Conservation (phyloP, 2,329 filamentous ascomycete species). For the Dactylella cylindrospora region DNA sequence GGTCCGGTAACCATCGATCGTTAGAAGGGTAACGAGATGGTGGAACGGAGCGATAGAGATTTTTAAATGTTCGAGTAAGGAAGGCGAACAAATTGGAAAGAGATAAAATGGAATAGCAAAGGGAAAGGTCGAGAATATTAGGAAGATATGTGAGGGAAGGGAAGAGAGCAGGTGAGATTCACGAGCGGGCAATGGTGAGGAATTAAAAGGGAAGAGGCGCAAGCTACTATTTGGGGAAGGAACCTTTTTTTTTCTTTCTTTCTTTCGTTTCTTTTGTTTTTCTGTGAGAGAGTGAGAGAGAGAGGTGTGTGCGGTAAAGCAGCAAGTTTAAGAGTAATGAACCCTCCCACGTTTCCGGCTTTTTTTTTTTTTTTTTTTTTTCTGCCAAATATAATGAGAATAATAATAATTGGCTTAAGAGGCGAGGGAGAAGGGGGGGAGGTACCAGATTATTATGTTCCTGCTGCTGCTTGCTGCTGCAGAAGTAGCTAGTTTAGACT, state of each 20-base stretch:
- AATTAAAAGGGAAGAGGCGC: constrained; percentile 45
- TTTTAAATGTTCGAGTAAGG: constrained; percentile 42
- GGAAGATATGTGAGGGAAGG: constrained; percentile 19
- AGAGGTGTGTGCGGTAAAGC: constrained; percentile 9
- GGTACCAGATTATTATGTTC: constrained; percentile 1
- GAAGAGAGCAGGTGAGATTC: constrained; percentile 42
- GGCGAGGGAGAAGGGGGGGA: neutral
- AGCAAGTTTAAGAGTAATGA: constrained; percentile 16
- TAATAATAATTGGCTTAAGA: neutral
- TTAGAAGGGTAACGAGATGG: constrained; percentile 41
- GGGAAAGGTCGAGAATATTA: constrained; percentile 2
- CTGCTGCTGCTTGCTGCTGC: constrained; percentile 32
- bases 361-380: no score
- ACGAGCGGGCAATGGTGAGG: constrained; percentile 34
- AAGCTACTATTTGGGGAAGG: constrained; percentile 42
- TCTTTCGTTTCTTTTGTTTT: no score
- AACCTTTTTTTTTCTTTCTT: constrained; percentile 11
- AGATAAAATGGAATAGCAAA: constrained; percentile 1
- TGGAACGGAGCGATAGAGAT: constrained; percentile 10
- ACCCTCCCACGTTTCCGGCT: constrained; percentile 40
- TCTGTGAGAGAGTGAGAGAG: no score
- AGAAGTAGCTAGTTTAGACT: constrained; percentile 15
- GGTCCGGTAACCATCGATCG: constrained; percentile 28
- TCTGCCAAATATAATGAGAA: neutral
- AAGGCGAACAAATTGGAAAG: constrained; percentile 21